Base-by-base conservation (phyloP, 495 filamentous ascomycete genomes). In the Amniculicola lignicola region DNA sequence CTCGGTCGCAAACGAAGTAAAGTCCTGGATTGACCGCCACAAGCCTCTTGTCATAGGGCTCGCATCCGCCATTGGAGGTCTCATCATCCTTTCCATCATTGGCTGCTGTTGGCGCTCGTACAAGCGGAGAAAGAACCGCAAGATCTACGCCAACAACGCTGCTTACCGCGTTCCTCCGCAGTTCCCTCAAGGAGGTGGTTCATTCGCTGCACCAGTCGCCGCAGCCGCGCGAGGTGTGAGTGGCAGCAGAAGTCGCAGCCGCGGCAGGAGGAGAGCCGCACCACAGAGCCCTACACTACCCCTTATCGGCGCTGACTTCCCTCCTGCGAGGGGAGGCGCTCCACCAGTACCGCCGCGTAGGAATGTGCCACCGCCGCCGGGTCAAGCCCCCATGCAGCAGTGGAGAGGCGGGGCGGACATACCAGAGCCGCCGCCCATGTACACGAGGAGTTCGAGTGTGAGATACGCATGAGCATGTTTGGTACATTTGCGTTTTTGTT, bases 31-130 rank as follows among this genome's bases (percentile, higher is more conserved):
- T 56, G 60, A 71, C 42, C 59, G 65, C 49, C 62, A 76, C 68
- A 73, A 72, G 56, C 37, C 61, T 24, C 40, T 76, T 47, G 73
- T 76, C 49, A 75, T 76, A 49, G 73, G 69, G 44, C 24, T 76
- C 53, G 57, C 56, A 22, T 55, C 55, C 48, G 69, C 50, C 44
- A 50, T 75, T 50, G 73, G 73, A 56, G 68, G 55, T 31, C 64
- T 76, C 47, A 18, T 76, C 38, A 27, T 74, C 38, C 44, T 76
- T 60, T 54, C 61, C 31, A 49, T 75, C 33, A 48, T 71, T 28
- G 61, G 61, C 55, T 76, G 73, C 58, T 29, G 68, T 31, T 61
- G 35, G 18, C 49, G 66, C 35, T 64, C 58, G 59, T 70, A 29
- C 60, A 54, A 41, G 38, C 61, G 62, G 28, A 45, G 55, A 19